Evolutionary conservation across 495 filamentous ascomycete species (phyloP).

Genomic region (Lophiostoma macrostomum): DNA sequence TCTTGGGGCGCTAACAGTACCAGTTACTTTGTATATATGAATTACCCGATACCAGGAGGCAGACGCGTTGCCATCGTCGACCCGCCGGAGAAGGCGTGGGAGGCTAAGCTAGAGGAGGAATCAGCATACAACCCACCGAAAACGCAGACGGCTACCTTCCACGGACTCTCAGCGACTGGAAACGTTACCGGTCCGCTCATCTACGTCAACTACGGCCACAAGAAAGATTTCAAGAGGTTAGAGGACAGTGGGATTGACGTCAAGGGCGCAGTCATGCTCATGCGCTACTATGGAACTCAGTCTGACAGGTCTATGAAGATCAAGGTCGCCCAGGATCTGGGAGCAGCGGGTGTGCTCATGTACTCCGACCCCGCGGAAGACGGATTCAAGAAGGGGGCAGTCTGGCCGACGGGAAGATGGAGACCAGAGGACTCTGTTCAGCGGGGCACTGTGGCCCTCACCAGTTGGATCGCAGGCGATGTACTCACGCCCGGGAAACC

Average conservation of each 20-base stretch:
- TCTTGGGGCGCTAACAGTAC: background rate
- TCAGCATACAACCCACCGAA: constrained; percentile 50
- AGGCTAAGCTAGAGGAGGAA: constrained; percentile 81
- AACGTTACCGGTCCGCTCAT: constrained; percentile 89
- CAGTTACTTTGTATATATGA: constrained; percentile 70
- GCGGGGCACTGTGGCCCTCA: constrained; percentile 76
- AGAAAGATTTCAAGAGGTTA: constrained; percentile 73
- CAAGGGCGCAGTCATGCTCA: constrained; percentile 76
- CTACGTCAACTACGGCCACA: constrained; percentile 88
- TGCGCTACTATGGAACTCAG: constrained; percentile 76
- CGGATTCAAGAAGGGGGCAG: constrained; percentile 65
- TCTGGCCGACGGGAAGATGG: constrained; percentile 69
- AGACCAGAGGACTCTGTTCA: constrained; percentile 80
- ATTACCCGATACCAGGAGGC: constrained; percentile 77
- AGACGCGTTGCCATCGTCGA: constrained; percentile 79
- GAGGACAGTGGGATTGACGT: constrained; percentile 67
- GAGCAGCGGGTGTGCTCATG: constrained; percentile 82
- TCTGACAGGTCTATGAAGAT: constrained; percentile 73
- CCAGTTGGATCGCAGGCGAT: constrained; percentile 81
- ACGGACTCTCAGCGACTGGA: constrained; percentile 84
- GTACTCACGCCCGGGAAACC: constrained; percentile 84
- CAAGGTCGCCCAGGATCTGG: constrained; percentile 81
- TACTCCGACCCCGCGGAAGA: constrained; percentile 87
- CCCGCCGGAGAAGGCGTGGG: constrained; percentile 66
- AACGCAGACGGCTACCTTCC: constrained; percentile 70